phyloP scores from a whole-genome alignment of 1,139 yeast species.

The Kodamaea fungicola region DNA sequence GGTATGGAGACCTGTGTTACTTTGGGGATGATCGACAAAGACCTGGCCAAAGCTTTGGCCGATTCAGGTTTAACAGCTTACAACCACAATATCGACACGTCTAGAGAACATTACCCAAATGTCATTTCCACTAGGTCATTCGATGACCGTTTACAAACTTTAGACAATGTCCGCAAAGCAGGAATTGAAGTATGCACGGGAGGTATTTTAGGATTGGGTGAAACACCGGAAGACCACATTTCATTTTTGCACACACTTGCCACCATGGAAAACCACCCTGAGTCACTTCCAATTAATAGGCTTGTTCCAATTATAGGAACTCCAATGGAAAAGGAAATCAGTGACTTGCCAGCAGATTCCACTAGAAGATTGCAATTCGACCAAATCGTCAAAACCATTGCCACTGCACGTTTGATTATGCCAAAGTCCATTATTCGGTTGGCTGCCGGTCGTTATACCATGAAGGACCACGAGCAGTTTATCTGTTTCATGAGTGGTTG shows the following conservation, averaged over 20 bases:
- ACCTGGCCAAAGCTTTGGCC: constrained; percentile 57
- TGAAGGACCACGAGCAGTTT: constrained; percentile 75
- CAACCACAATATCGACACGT: constrained; percentile 78
- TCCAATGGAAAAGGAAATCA: constrained; percentile 59
- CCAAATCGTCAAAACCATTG: constrained; percentile 62
- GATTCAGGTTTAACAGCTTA: constrained; percentile 79
- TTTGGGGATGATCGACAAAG: constrained; percentile 67
- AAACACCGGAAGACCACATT: constrained; percentile 66
- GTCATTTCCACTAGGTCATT: constrained; percentile 67
- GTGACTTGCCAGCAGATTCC: constrained; percentile 37
- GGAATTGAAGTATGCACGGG: constrained; percentile 78
- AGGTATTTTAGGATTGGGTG: constrained; percentile 78
- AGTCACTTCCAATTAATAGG: constrained; percentile 76
- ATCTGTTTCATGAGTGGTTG: constrained; percentile 76
- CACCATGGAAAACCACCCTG: constrained; percentile 69
- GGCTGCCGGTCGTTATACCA: constrained; percentile 80
- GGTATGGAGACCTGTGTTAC: constrained; percentile 80
- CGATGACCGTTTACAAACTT: constrained; percentile 68
- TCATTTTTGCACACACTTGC: constrained; percentile 66
- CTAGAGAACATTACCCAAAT: constrained; percentile 71
- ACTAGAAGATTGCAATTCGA: constrained; percentile 50
- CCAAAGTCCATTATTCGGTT: constrained; percentile 67
- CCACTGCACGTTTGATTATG: constrained; percentile 74
- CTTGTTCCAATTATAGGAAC: constrained; percentile 80
- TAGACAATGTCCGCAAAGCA: constrained; percentile 58